Conservation (phyloP, 2,329 filamentous ascomycete genomes). For the Stagonosporopsis cucurbitacearum region DNA sequence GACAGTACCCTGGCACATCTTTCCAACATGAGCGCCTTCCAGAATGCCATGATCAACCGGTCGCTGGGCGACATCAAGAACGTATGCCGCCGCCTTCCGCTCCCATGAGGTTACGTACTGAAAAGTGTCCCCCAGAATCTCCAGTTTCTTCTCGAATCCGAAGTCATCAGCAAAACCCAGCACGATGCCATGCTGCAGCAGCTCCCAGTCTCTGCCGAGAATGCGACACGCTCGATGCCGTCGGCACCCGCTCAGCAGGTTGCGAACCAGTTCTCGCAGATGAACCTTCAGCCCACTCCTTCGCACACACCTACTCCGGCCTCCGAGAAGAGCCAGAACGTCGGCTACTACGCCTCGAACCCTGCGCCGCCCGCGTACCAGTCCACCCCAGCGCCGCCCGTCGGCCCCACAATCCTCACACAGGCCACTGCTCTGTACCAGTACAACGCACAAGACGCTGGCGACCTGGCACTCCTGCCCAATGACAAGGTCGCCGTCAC, state of each 20-base stretch:
- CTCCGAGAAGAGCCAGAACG: constrained; percentile 49
- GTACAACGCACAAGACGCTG: constrained; percentile 79
- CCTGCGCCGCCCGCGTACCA: constrained; percentile 54
- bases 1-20: background rate
- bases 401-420: constrained; percentile 64
- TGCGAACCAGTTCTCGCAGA: constrained; percentile 41
- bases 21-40: constrained; percentile 51
- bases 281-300: constrained; percentile 41
- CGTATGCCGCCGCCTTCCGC: constrained; percentile 57
- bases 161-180: constrained; percentile 75
- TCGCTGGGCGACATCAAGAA: constrained; percentile 87
- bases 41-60: constrained; percentile 73
- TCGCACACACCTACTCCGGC: constrained; percentile 23
- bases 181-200: constrained; percentile 76
- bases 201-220: constrained; percentile 76
- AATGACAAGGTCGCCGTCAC: constrained; percentile 81
- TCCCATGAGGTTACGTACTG: background rate
- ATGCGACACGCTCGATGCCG: constrained; percentile 55
- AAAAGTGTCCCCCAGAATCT: constrained; percentile 70
- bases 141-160: constrained; percentile 83
- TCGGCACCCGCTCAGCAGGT: constrained; percentile 40
- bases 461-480: constrained; percentile 80
- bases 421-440: constrained; percentile 82
- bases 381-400: constrained; percentile 57
- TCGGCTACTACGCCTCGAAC: constrained; percentile 50